A percentile compares a stretch with the other conserved stretches of the same genome.
Evolutionary conservation across 164 flowering plant genomes (phyloP).

Genomic region (Protea cynaroides): DNA sequence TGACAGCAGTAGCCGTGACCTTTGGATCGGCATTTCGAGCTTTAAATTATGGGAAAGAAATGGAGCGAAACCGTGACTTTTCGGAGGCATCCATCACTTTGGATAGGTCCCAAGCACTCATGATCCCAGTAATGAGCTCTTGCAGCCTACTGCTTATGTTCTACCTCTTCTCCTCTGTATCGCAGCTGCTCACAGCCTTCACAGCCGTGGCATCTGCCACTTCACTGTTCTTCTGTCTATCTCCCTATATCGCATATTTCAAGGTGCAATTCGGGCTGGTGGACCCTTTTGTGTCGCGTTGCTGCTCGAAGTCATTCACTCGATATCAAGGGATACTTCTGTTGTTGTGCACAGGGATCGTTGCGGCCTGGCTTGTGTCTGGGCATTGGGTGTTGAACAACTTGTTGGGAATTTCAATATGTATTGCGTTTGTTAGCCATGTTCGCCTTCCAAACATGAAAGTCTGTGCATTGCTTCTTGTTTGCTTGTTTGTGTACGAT

Average conservation of each 20-base stretch:
- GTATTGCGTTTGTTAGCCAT: conserved; percentile 93
- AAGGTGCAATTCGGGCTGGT: conserved; percentile 48
- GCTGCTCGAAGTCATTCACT: conserved; percentile 78
- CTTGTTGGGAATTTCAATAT: conserved; percentile 80
- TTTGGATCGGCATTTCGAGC: conserved; percentile 86
- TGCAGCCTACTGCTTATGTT: conserved; percentile 87
- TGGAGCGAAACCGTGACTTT: conserved; percentile 78
- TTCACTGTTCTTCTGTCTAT: conserved; percentile 82
- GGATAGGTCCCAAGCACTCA: conserved; percentile 81
- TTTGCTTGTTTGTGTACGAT: conserved; percentile 82
- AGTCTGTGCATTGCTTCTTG: conserved; percentile 84
- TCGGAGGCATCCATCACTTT: conserved; percentile 81
- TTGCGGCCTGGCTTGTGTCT: conserved; percentile 77
- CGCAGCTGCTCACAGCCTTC: conserved; percentile 83
- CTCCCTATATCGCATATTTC: conserved; percentile 53
- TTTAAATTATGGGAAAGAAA: conserved; percentile 72
- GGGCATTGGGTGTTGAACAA: conserved; percentile 95
- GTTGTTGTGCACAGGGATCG: conserved; percentile 40
- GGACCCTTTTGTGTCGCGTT: conserved; percentile 69
- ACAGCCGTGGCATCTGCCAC: conserved; percentile 72
- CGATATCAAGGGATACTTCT: conserved; percentile 58
- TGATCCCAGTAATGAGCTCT: conserved; percentile 92
- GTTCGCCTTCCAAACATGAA: conserved; percentile 93
- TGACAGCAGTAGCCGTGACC: conserved; percentile 80
- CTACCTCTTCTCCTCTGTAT: conserved; percentile 83